These are phyloP conservation scores for Komagataella phaffii DNA, from an alignment of 805 yeast species.

Conservation along the genomic window DNA sequence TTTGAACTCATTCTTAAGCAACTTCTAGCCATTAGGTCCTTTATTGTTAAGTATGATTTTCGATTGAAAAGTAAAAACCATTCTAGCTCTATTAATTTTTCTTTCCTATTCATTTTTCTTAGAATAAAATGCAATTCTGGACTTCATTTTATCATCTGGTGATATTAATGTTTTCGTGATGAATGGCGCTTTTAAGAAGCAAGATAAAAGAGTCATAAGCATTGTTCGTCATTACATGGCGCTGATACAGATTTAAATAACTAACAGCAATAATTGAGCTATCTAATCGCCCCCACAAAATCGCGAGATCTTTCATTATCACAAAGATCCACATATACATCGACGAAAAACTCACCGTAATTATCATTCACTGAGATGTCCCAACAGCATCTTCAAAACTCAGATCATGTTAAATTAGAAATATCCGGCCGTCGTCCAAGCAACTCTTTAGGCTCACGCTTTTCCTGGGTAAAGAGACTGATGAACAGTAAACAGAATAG, in stretches of 20 bases:
- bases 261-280: not conserved
- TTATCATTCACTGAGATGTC: not conserved
- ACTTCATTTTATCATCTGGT: too few relatives aligned
- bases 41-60: not conserved
- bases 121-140: too few relatives aligned
- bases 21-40: not conserved
- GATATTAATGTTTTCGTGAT: too few relatives aligned
- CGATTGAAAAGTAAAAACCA: not conserved
- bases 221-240: too few relatives aligned
- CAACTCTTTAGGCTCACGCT: constrained; percentile 6
- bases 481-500: constrained; percentile 12
- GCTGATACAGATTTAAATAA: too few relatives aligned
- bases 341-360: not conserved
- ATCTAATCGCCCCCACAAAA: not conserved
- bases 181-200: too few relatives aligned
- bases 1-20: not conserved
- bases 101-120: too few relatives aligned
- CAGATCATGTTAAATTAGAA: not conserved
- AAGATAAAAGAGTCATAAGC: too few relatives aligned
- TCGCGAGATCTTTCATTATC: not conserved
- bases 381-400: not conserved
- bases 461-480: constrained; percentile 20
- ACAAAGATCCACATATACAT: not conserved
- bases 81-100: too few relatives aligned
- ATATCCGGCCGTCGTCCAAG: not conserved